phyloP scores from a whole-genome alignment of 768 basidiomycete species.

The Holtermanniella nyarrowii region DNA sequence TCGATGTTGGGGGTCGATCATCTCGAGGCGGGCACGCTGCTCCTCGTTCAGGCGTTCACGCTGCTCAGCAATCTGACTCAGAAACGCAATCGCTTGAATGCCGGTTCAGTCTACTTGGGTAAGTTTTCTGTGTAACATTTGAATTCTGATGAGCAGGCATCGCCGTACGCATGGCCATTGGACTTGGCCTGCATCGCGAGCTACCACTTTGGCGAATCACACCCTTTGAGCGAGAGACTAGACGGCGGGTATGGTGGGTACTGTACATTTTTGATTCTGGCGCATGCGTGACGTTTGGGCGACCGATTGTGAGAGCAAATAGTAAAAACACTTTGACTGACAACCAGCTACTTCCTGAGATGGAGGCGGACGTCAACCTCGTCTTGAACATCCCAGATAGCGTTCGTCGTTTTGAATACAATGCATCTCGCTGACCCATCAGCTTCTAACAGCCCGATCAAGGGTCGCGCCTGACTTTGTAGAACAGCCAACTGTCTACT shows the following conservation, averaged over 20 bases:
- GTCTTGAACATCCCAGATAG: background rate
- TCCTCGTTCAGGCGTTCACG: constrained; percentile 7
- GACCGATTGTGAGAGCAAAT: constrained; percentile 7
- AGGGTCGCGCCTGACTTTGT: background rate
- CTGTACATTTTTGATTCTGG: constrained; percentile 7
- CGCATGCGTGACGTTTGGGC: constrained; percentile 8
- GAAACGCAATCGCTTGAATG: constrained; percentile 9
- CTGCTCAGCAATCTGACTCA: constrained; percentile 9
- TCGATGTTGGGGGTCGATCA: constrained; percentile 4
- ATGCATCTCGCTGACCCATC: too few relatives aligned
- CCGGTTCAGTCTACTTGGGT: constrained; percentile 8
- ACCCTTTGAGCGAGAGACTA: constrained; percentile 12
- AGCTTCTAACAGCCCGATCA: background rate
- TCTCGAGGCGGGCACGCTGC: constrained; percentile 5
- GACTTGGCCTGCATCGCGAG: constrained; percentile 14
- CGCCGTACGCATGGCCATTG: constrained; percentile 9
- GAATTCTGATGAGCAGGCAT: constrained; percentile 6
- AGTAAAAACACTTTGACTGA: background rate
- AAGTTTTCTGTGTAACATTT: background rate
- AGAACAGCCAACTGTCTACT: background rate
- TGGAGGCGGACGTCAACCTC: background rate
- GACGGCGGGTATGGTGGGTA: constrained; percentile 11
- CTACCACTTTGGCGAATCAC: constrained; percentile 13
- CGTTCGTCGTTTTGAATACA: background rate
- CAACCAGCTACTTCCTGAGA: background rate